Conservation (phyloP, 306 rosid genomes). For the Vicia villosa region DNA sequence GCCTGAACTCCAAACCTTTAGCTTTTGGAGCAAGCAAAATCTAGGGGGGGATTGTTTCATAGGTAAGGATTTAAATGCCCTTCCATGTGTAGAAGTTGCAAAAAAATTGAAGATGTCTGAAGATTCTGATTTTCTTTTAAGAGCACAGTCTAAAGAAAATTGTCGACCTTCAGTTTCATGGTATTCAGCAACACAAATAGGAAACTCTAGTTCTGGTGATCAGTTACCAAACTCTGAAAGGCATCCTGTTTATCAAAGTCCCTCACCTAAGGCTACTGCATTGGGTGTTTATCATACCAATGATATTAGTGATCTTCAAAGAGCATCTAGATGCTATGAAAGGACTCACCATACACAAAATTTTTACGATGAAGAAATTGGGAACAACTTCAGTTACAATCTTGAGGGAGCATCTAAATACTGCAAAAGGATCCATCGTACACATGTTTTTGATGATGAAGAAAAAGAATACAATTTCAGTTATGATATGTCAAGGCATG, state of each 20-base stretch:
- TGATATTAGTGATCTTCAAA: slow-evolving; percentile 43
- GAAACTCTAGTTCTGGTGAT: slow-evolving; percentile 40
- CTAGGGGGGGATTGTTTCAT: slow-evolving; percentile 35
- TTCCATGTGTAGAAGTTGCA: slow-evolving; percentile 38
- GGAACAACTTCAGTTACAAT: slow-evolving; percentile 36
- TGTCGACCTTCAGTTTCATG: slow-evolving; percentile 38
- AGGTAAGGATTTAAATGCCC: slow-evolving; percentile 34
- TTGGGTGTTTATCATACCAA: slow-evolving; percentile 44
- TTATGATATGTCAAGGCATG: slow-evolving; percentile 38
- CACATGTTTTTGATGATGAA: slow-evolving; percentile 37
- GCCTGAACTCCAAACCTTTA: slow-evolving; percentile 43
- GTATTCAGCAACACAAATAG: slow-evolving; percentile 34
- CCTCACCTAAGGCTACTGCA: slow-evolving; percentile 41
- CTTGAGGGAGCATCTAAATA: slow-evolving; percentile 41
- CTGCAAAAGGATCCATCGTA: slow-evolving; percentile 36
- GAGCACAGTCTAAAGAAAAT: slow-evolving; percentile 44
- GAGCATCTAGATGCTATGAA: slow-evolving; percentile 44
- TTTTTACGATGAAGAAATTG: slow-evolving; percentile 43
- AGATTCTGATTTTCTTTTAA: slow-evolving; percentile 44
- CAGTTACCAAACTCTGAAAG: slow-evolving; percentile 44
- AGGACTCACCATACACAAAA: slow-evolving; percentile 25
- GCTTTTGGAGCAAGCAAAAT: slow-evolving; percentile 48
- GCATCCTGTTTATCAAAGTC: slow-evolving; percentile 33
- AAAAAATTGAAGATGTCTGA: slow-evolving; percentile 39
- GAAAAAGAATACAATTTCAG: slow-evolving; percentile 45